phyloP scores from a whole-genome alignment of 176 grass and related monocot genomes.

The Triticum urartu region DNA sequence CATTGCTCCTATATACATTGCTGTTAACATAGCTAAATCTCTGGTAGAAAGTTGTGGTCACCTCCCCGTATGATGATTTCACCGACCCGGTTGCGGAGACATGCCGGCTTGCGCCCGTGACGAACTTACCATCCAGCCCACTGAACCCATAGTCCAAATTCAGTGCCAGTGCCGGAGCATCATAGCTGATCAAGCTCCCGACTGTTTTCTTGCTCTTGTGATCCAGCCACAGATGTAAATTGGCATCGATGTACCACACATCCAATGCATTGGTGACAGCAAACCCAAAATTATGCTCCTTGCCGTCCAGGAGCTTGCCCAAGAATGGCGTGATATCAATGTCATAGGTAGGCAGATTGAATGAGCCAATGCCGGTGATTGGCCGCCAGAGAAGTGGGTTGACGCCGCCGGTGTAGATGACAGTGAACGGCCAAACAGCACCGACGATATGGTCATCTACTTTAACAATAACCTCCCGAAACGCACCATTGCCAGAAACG shows the following conservation, averaged over 20 bases:
- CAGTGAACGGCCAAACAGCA: constrained; percentile 33
- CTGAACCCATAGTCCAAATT: constrained; percentile 21
- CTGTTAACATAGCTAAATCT: constrained; percentile 35
- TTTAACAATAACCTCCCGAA: constrained; percentile 35
- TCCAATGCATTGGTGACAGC: constrained; percentile 26
- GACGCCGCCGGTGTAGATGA: constrained; percentile 39
- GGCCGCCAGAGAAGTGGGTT: constrained; percentile 49
- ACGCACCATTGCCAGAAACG: constrained; percentile 31
- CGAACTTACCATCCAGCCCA: constrained; percentile 39
- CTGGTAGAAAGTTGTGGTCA: constrained; percentile 44
- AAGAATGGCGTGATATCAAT: constrained; percentile 51
- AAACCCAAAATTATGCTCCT: constrained; percentile 45
- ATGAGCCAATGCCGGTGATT: constrained; percentile 42
- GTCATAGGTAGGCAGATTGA: constrained; percentile 44
- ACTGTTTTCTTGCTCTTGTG: constrained; percentile 29
- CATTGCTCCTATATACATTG: constrained; percentile 27
- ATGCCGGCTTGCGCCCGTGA: constrained; percentile 13
- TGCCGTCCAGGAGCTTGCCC: constrained; percentile 34
- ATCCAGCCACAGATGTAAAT: constrained; percentile 52
- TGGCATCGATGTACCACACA: constrained; percentile 44
- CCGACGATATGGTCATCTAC: constrained; percentile 38
- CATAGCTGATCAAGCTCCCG: constrained; percentile 32
- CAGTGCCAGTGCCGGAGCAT: constrained; percentile 7
- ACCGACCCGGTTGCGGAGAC: constrained; percentile 42
- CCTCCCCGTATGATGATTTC: constrained; percentile 35